Evolutionary conservation across 176 grass and related monocot genomes (phyloP).

Genomic region (Tillandsia leiboldiana): DNA sequence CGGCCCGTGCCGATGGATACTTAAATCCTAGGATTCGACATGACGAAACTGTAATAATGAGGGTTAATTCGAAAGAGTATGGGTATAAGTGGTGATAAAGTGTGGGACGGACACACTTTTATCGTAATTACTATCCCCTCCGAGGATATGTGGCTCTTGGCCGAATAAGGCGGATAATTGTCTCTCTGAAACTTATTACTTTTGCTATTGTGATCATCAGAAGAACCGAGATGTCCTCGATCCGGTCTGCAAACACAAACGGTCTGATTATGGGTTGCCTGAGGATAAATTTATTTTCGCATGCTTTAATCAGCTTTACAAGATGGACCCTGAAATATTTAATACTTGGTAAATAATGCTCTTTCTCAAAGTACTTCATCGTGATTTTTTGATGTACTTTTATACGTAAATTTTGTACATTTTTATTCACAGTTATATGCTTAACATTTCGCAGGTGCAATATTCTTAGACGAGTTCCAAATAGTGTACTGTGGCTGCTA

Average conservation of each 20-base stretch:
- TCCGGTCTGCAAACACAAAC: slow-evolving; percentile 51
- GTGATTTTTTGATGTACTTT: neutral
- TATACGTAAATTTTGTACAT: neutral
- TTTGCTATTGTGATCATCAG: slow-evolving; percentile 28
- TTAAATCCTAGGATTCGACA: no score
- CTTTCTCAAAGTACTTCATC: no score
- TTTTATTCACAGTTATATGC: neutral
- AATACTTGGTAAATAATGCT: slow-evolving; percentile 53
- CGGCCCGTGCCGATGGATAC: no score
- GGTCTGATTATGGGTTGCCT: slow-evolving; percentile 71
- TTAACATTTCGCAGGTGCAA: slow-evolving; percentile 57
- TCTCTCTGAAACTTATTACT: no score
- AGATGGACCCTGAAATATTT: slow-evolving; percentile 94
- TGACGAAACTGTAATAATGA: no score
- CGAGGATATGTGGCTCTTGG: no score
- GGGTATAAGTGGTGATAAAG: no score
- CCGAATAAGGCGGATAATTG: no score
- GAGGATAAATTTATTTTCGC: slow-evolving; percentile 88
- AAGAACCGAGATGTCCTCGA: slow-evolving; percentile 58
- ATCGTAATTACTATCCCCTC: no score
- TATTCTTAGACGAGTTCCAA: slow-evolving; percentile 72
- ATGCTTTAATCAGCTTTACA: slow-evolving; percentile 94
- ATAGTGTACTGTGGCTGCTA: slow-evolving; percentile 72
- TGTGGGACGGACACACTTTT: no score
- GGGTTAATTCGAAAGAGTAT: no score